Conservation (phyloP, 1,284 basidiomycete genomes). For the Ganoderma sinense region DNA sequence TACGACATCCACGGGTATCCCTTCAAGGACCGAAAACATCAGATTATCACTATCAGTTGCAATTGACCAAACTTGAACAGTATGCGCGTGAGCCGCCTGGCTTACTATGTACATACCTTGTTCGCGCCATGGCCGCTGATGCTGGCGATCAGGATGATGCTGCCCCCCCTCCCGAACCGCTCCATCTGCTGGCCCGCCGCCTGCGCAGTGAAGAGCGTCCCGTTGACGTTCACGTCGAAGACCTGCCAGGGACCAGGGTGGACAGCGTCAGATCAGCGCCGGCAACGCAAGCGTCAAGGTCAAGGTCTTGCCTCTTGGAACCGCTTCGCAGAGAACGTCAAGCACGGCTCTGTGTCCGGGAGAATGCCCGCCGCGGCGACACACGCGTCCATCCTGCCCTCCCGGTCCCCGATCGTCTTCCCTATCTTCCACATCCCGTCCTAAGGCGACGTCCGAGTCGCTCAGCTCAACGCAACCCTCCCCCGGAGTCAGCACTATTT, state of each 20-base stretch:
- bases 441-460: slow-evolving; percentile 20
- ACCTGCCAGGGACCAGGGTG: slow-evolving; percentile 57
- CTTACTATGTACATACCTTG: slow-evolving; percentile 59
- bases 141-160: slow-evolving; percentile 84
- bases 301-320: slow-evolving; percentile 63
- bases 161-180: slow-evolving; percentile 74
- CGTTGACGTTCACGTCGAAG: slow-evolving; percentile 78
- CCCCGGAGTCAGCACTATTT: no score
- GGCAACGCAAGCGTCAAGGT: no score
- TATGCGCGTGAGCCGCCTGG: not conserved
- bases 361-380: slow-evolving; percentile 66
- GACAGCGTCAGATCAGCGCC: no score
- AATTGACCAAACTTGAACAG: no score
- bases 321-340: slow-evolving; percentile 73
- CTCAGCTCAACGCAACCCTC: not conserved
- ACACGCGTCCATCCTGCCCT: slow-evolving; percentile 77
- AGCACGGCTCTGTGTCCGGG: slow-evolving; percentile 62
- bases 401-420: slow-evolving; percentile 66
- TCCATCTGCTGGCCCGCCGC: slow-evolving; percentile 81
- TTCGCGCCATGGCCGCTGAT: slow-evolving; percentile 89
- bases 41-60: slow-evolving; percentile 36
- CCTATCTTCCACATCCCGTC: slow-evolving; percentile 59
- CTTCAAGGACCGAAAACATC: slow-evolving; percentile 39
- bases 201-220: slow-evolving; percentile 81
- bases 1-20: slow-evolving; percentile 79